These are phyloP conservation scores for Ascoidea rubescens DNA, from an alignment of 805 yeast genomes.

Conservation along the genomic window DNA sequence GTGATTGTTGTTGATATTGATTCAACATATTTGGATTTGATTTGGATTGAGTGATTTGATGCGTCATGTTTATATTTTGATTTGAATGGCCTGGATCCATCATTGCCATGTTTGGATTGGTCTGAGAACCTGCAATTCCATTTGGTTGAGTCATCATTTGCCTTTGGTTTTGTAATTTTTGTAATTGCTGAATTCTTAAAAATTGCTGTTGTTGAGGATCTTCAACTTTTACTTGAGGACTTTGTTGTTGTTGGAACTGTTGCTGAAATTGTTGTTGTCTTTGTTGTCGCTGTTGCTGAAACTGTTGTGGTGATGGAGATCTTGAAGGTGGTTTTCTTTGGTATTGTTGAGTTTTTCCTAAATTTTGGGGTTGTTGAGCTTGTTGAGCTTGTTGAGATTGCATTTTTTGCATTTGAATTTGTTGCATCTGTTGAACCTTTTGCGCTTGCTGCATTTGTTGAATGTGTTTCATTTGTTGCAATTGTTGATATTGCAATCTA, in stretches of 20 bases:
- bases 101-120: too few species aligned
- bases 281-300: not conserved
- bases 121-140: too few species aligned
- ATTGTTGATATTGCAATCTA: too few species aligned
- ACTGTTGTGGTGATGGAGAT: not conserved
- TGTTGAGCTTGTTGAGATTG: too few species aligned
- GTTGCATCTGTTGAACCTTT: too few species aligned
- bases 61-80: not conserved
- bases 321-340: too few species aligned
- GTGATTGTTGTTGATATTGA: constrained; percentile 1
- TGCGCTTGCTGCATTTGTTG: too few species aligned
- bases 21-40: too few species aligned
- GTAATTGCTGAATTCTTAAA: not conserved
- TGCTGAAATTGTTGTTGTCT: not conserved
- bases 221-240: not conserved
- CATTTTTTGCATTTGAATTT: too few species aligned
- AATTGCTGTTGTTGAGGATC: not conserved
- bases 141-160: not conserved
- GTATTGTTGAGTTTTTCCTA: too few species aligned
- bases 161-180: not conserved
- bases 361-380: too few species aligned
- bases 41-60: not conserved
- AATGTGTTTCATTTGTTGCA: too few species aligned
- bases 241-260: not conserved
- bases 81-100: not conserved